A percentile compares a stretch with the other conserved stretches of the same genome.
phyloP scores from a whole-genome alignment of 2,329 filamentous ascomycete species.

The Stenocarpella maydis region DNA sequence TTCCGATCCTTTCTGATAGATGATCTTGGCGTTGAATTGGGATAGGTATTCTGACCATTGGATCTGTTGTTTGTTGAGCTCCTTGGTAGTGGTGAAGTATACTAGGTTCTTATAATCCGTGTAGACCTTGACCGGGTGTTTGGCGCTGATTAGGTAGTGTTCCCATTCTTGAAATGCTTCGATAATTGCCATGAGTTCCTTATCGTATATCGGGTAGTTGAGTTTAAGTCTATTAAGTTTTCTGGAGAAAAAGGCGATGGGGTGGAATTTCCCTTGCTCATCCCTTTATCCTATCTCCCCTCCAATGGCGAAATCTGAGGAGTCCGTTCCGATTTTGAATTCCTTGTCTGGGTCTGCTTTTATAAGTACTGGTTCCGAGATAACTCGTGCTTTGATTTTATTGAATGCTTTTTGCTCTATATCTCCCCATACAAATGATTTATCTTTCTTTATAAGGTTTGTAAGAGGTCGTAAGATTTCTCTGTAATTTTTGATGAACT shows the following conservation, averaged over 20 bases:
- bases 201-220: neutral
- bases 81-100: too few species aligned
- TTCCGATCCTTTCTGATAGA: neutral
- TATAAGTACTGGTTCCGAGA: neutral
- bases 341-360: neutral
- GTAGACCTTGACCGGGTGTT: neutral
- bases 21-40: neutral
- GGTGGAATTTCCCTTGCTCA: neutral
- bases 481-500: slow-evolving; percentile 6
- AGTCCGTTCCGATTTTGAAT: neutral
- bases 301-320: neutral
- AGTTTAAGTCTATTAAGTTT: neutral
- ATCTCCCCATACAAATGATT: neutral
- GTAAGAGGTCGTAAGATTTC: neutral
- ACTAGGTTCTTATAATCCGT: neutral
- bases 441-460: neutral
- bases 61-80: too few species aligned
- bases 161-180: neutral
- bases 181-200: neutral
- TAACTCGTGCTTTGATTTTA: neutral
- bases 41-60: neutral
- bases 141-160: neutral
- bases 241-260: neutral
- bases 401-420: neutral
- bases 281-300: neutral